phyloP scores from a whole-genome alignment of 441 rosid species.

The Metrosideros polymorpha region DNA sequence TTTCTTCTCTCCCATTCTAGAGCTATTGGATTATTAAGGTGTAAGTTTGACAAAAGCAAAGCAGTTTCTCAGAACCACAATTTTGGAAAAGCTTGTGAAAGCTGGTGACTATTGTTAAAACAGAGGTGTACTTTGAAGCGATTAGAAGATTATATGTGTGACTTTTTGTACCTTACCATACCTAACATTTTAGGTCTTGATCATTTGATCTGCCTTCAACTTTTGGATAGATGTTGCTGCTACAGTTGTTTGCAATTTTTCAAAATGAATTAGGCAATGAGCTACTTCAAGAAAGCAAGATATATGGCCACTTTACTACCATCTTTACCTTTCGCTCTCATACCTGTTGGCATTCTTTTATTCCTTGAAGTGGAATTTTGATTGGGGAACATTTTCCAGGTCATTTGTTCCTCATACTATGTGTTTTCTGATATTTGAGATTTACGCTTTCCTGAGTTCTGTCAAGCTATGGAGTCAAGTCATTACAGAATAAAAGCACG shows the following conservation, averaged over 20 bases:
- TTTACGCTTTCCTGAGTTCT: not conserved
- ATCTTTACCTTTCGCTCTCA: not conserved
- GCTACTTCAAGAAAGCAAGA: not conserved
- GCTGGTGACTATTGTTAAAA: not conserved
- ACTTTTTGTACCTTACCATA: not conserved
- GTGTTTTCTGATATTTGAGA: not conserved
- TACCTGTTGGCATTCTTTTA: not conserved
- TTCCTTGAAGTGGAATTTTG: not conserved
- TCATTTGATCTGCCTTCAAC: not conserved
- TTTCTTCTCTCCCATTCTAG: not conserved
- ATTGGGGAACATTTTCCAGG: not conserved
- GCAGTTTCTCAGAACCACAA: not conserved
- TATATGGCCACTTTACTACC: not conserved
- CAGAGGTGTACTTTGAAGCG: not conserved
- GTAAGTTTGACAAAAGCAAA: not conserved
- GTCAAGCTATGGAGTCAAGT: not conserved
- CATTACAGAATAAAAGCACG: not conserved
- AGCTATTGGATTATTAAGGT: not conserved
- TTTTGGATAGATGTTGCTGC: not conserved
- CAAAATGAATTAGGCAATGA: not conserved
- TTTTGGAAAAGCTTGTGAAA: not conserved
- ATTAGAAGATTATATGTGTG: not conserved
- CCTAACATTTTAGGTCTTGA: not conserved
- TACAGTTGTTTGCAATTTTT: not conserved
- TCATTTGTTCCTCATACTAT: not conserved